Base-by-base conservation (phyloP, 768 basidiomycete species). In the Phlegmacium glaucopus region DNA sequence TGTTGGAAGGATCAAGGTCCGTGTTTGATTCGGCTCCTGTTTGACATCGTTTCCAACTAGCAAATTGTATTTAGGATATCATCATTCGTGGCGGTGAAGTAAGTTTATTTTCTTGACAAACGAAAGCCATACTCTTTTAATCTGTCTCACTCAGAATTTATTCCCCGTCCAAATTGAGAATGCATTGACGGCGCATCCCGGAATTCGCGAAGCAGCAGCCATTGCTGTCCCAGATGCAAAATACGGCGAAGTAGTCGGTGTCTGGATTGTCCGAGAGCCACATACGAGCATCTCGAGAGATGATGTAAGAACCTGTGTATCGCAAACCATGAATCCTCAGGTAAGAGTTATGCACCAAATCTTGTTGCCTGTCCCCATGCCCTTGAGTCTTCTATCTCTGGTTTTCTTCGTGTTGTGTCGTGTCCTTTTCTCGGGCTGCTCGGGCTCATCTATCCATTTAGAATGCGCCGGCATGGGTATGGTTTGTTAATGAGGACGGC, bases 31-130 rank as follows among this genome's bases (percentile, higher is more conserved):
- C 27, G 15, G 25, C 9, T 43, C 8, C 48, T 37, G 36, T 17
- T 15, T 9, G 37, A n/a, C 16, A 13, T 28, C 42, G 18, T 12
- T 29, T 6, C 10, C 15, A 27, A 50, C 12, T 13, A 28, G 30
- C 12, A 13, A 6, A 45, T 13, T 30, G 38, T 11, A 32, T 15
- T 6, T 45, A 86, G 80, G 90, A 92, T 61, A 79, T 91, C 44
- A 90, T 92, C 55, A 91, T 92, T 52, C 83, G 90, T 15, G 90
- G 88, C 13, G 90, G 90, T 52, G 90, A 92, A 75, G 86, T 85
- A 50, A 9, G 67, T 39, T 25, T 5, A 35, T 39, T 41, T 36
- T 18, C 16, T 8, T 26, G n/a, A 17, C 32, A 12, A 11, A 47
- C 17, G 9, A 45, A 29, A 44, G 12, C 10, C 38, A 48, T 30